Evolutionary conservation across 805 yeast genomes (phyloP).

Genomic region (Crinitomyces ghanaensis): DNA sequence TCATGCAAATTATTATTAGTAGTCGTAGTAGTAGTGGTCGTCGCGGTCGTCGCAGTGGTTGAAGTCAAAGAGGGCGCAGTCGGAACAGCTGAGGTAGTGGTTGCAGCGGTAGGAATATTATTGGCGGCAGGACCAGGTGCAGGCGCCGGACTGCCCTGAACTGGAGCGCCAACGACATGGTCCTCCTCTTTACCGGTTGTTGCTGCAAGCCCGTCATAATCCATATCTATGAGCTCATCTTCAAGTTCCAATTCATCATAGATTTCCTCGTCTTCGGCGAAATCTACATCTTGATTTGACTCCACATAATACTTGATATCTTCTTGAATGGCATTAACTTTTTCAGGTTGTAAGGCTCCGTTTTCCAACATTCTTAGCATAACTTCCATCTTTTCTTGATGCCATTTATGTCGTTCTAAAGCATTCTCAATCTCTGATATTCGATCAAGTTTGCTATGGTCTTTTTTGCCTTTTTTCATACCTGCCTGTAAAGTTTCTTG

Average conservation of each 20-base stretch:
- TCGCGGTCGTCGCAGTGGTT: constrained; percentile 5
- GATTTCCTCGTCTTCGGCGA: constrained; percentile 85
- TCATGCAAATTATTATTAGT: constrained; percentile 8
- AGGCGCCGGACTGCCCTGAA: constrained; percentile 13
- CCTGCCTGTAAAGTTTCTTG: constrained; percentile 42
- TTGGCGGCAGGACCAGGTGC: constrained; percentile 14
- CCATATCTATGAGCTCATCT: constrained; percentile 41
- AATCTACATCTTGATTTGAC: constrained; percentile 84
- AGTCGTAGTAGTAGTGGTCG: constrained; percentile 5
- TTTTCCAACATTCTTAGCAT: constrained; percentile 68
- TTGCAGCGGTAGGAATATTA: constrained; percentile 43
- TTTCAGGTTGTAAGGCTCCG: constrained; percentile 68
- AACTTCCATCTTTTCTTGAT: constrained; percentile 64
- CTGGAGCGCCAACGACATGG: constrained; percentile 12
- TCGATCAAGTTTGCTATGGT: constrained; percentile 42
- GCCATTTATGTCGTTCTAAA: constrained; percentile 67
- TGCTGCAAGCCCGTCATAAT: constrained; percentile 25
- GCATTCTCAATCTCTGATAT: constrained; percentile 51
- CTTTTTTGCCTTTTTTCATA: constrained; percentile 50
- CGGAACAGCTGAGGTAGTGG: constrained; percentile 17
- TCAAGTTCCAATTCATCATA: constrained; percentile 77
- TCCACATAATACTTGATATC: constrained; percentile 91
- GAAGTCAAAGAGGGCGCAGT: constrained; percentile 16
- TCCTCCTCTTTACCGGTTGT: constrained; percentile 17
- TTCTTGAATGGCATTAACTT: constrained; percentile 66